Conservation (phyloP, 768 basidiomycete genomes). For the Leucosporidium scottii region DNA sequence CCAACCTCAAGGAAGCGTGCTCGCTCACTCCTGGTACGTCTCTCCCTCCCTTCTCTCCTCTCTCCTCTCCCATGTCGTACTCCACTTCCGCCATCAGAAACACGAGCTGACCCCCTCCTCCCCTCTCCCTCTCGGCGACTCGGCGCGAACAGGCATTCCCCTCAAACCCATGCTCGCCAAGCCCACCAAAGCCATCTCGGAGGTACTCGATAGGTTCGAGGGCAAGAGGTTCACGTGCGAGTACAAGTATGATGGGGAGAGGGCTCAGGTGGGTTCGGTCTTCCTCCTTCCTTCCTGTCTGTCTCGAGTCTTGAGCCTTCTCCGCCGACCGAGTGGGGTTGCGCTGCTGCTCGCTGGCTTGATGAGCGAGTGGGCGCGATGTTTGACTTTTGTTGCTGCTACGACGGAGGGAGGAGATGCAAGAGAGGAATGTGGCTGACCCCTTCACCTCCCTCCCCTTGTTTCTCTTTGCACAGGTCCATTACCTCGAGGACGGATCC, state of each 20-base stretch:
- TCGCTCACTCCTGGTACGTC: constrained; percentile 74
- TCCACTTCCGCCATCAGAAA: not conserved
- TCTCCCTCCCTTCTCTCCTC: not conserved
- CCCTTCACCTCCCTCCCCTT: not conserved
- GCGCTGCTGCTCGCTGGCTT: too few species aligned
- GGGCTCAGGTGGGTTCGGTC: constrained; percentile 62
- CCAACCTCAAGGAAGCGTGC: constrained; percentile 62
- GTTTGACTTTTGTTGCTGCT: too few species aligned
- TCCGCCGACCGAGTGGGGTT: too few species aligned
- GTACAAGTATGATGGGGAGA: constrained; percentile 98
- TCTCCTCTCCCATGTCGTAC: not conserved
- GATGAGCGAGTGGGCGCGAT: too few species aligned
- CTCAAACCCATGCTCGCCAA: constrained; percentile 99
- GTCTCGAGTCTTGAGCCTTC: too few species aligned
- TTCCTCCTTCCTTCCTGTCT: too few species aligned
- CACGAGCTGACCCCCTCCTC: constrained; percentile 12
- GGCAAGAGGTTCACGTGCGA: constrained; percentile 94
- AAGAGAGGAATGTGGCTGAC: not conserved
- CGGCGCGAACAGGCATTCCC: constrained; percentile 54
- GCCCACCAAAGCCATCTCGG: constrained; percentile 96
- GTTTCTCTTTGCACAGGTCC: constrained; percentile 51
- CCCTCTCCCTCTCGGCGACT: too few species aligned
- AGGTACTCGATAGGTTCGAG: constrained; percentile 95
- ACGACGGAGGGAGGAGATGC: too few species aligned
- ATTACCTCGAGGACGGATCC: constrained; percentile 69